These are phyloP conservation scores for Verticillium albo-atrum DNA, from an alignment of 2,329 filamentous ascomycete genomes.

Conservation along the genomic window DNA sequence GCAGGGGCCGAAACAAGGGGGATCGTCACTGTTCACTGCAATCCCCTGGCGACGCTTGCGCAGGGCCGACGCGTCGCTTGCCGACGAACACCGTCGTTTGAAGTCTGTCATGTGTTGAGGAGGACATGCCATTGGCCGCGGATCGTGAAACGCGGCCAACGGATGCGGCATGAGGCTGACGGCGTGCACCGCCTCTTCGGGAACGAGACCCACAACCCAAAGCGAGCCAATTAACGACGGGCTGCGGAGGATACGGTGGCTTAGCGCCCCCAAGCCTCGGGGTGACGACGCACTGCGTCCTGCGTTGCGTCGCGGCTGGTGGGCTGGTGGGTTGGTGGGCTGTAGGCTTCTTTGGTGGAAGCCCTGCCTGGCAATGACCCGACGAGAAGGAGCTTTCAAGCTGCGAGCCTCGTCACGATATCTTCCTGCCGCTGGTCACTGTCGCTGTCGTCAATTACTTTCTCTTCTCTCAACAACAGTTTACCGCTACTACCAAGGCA, in stretches of 20 bases:
- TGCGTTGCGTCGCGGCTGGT: not conserved
- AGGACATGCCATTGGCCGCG: not conserved
- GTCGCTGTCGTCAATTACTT: not conserved
- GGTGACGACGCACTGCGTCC: not conserved
- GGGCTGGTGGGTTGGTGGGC: not conserved
- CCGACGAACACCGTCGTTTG: not conserved
- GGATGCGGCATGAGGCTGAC: not conserved
- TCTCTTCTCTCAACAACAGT: not conserved
- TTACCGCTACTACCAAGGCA: too few relatives aligned
- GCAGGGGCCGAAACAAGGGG: too few relatives aligned
- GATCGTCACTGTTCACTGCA: not conserved
- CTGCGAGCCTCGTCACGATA: not conserved
- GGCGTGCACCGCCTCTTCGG: conserved; percentile 5
- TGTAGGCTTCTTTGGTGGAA: not conserved
- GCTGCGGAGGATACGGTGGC: too few relatives aligned
- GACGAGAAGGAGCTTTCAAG: not conserved
- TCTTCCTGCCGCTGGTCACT: not conserved
- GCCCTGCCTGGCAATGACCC: not conserved
- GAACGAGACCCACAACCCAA: not conserved
- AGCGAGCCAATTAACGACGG: not conserved
- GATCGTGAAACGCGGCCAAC: not conserved
- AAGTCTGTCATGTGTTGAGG: not conserved
- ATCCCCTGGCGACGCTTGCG: not conserved
- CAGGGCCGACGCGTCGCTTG: not conserved
- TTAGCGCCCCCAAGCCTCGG: not conserved